phyloP scores from a whole-genome alignment of 345 rosid genomes.

The Dimocarpus longan region DNA sequence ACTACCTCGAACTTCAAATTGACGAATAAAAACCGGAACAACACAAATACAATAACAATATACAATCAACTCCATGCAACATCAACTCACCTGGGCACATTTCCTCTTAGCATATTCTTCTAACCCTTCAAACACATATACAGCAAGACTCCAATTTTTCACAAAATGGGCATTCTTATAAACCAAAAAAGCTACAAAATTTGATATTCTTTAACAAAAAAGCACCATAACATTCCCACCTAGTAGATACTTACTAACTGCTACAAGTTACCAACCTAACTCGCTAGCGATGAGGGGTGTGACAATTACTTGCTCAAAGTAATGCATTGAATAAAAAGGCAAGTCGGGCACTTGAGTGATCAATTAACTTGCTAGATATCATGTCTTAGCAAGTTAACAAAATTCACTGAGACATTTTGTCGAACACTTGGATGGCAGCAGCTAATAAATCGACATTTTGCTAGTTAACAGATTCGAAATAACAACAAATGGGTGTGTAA shows the following conservation, averaged over 20 bases:
- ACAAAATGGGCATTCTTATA: too few species aligned
- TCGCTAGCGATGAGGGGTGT: neutral
- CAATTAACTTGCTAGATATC: neutral
- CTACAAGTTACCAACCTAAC: neutral
- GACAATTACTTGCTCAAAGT: neutral
- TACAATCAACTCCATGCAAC: neutral
- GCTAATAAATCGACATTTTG: neutral
- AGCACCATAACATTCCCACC: too few species aligned
- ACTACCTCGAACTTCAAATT: neutral
- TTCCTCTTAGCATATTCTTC: neutral
- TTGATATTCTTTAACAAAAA: neutral
- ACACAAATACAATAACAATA: neutral
- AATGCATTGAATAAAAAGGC: neutral
- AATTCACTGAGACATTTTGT: slow-evolving; percentile 27
- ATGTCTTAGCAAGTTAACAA: neutral
- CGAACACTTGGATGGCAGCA: slow-evolving; percentile 21
- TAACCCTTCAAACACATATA: too few species aligned
- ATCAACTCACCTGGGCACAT: neutral
- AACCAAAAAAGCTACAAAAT: neutral
- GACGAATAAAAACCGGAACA: neutral
- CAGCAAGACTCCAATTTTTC: too few species aligned
- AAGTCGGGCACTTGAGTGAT: neutral
- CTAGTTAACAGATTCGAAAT: neutral
- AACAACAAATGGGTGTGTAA: neutral
- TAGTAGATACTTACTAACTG: neutral